Conservation (phyloP, 2,329 filamentous ascomycete genomes). For the Diaporthe velutina region DNA sequence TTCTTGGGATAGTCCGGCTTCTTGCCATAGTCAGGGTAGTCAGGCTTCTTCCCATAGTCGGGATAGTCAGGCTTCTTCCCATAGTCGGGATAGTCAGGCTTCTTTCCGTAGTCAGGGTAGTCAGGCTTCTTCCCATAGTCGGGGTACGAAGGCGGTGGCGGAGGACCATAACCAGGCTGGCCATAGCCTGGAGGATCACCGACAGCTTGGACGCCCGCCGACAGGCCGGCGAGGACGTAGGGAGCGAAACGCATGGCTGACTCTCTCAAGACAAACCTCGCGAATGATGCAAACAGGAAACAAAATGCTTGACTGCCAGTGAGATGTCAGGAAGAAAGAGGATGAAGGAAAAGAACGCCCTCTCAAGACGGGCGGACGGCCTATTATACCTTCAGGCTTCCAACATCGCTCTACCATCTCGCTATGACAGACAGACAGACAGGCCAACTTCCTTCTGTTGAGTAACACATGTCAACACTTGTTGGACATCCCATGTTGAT, state of each 20-base stretch:
- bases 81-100: constrained; percentile 7
- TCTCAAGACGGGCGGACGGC: neutral
- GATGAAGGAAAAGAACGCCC: neutral
- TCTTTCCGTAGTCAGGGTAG: constrained; percentile 3
- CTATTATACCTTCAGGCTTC: constrained; percentile 15
- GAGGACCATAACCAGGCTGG: neutral
- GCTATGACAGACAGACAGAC: neutral
- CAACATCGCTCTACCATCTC: neutral
- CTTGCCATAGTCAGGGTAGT: constrained; percentile 2
- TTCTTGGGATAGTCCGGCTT: neutral
- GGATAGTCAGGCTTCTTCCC: neutral
- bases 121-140: constrained; percentile 5
- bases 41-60: neutral
- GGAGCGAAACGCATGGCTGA: constrained; percentile 15
- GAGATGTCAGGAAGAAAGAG: neutral
- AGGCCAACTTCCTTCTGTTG: neutral
- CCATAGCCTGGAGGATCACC: neutral
- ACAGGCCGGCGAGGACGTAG: constrained; percentile 32
- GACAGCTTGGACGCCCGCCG: constrained; percentile 26
- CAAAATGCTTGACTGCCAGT: neutral
- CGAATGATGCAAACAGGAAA: constrained; percentile 1
- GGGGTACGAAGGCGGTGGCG: neutral
- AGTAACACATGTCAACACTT: constrained; percentile 5
- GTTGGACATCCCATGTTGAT: constrained; percentile 4
- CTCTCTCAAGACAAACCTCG: constrained; percentile 2